A percentile compares a stretch with the other conserved stretches of the same genome.
These are phyloP conservation scores for Russula ochroleuca DNA, from an alignment of 768 basidiomycete species.

Conservation along the genomic window DNA sequence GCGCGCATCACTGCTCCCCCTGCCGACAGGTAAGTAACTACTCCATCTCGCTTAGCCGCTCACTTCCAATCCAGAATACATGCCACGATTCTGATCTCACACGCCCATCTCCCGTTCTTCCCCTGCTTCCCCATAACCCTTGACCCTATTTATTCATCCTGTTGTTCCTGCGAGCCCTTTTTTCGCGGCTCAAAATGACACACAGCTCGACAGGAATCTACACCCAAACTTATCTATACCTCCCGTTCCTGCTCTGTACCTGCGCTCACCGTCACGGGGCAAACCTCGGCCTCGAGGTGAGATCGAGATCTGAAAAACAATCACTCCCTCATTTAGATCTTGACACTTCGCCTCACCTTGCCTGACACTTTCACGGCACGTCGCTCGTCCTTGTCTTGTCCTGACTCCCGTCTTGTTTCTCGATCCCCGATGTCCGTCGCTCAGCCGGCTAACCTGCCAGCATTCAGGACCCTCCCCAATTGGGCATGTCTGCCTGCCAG, in stretches of 20 bases:
- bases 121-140: slow-evolving; percentile 16
- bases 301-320: slow-evolving; percentile 11
- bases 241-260: background rate
- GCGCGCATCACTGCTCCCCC: background rate
- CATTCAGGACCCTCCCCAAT: background rate
- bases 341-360: background rate
- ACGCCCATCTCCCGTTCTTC: slow-evolving; percentile 19
- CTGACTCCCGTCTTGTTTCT: background rate
- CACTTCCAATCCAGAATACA: slow-evolving; percentile 21
- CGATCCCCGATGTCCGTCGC: background rate
- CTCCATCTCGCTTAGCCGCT: slow-evolving; percentile 24
- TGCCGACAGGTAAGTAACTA: background rate
- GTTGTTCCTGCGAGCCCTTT: slow-evolving; percentile 15
- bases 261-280: slow-evolving; percentile 7
- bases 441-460: slow-evolving; percentile 1
- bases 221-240: background rate
- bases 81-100: slow-evolving; percentile 28
- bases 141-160: slow-evolving; percentile 14
- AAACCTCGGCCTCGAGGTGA: slow-evolving; percentile 12
- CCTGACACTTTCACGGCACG: background rate
- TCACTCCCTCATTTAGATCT: slow-evolving; percentile 7
- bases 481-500: background rate
- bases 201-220: background rate
- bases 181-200: slow-evolving; percentile 11
- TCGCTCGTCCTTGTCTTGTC: background rate